phyloP scores from a whole-genome alignment of 2,329 filamentous ascomycete species.

The Tolypocladium capitatum region DNA sequence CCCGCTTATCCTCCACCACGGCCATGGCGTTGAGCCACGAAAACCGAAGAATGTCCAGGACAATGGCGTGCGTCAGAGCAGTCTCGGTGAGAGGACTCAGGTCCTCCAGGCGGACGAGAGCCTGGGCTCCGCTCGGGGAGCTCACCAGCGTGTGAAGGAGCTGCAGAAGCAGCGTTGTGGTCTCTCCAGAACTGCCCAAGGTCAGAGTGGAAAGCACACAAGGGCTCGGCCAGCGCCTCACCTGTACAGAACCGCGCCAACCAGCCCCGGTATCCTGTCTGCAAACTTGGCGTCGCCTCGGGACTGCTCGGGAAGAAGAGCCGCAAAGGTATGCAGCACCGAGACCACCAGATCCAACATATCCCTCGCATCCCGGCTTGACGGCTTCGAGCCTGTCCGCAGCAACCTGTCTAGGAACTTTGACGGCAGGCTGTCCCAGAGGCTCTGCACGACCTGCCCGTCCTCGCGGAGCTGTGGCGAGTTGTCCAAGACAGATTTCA shows the following conservation, averaged over 20 bases:
- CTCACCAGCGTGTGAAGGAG: slow-evolving; percentile 43
- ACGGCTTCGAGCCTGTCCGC: slow-evolving; percentile 32
- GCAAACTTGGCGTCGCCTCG: slow-evolving; percentile 33
- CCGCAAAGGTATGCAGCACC: slow-evolving; percentile 48
- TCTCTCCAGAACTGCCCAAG: slow-evolving; percentile 33
- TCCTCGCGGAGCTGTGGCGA: slow-evolving; percentile 37
- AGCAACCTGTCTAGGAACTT: slow-evolving; percentile 53
- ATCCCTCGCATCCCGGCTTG: slow-evolving; percentile 34
- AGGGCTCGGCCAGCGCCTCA: slow-evolving; percentile 12
- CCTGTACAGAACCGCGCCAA: slow-evolving; percentile 41
- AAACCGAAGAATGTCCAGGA: slow-evolving; percentile 40
- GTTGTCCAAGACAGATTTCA: slow-evolving; percentile 54
- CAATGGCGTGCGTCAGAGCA: slow-evolving; percentile 37
- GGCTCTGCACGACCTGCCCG: slow-evolving; percentile 25
- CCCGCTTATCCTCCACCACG: slow-evolving; percentile 13
- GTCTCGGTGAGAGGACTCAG: slow-evolving; percentile 42
- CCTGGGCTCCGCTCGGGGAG: slow-evolving; percentile 33
- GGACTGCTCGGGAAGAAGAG: slow-evolving; percentile 38
- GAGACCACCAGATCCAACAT: slow-evolving; percentile 52
- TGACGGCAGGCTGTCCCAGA: slow-evolving; percentile 48
- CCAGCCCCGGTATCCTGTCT: slow-evolving; percentile 38
- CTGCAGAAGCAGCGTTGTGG: slow-evolving; percentile 39
- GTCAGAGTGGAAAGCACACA: background rate
- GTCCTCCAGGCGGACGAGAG: slow-evolving; percentile 35
- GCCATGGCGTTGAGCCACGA: slow-evolving; percentile 41